Evolutionary conservation across 2,329 filamentous ascomycete species (phyloP), one percentile per base, ranked within the genome.

Genomic region (Neonectria punicea): DNA sequence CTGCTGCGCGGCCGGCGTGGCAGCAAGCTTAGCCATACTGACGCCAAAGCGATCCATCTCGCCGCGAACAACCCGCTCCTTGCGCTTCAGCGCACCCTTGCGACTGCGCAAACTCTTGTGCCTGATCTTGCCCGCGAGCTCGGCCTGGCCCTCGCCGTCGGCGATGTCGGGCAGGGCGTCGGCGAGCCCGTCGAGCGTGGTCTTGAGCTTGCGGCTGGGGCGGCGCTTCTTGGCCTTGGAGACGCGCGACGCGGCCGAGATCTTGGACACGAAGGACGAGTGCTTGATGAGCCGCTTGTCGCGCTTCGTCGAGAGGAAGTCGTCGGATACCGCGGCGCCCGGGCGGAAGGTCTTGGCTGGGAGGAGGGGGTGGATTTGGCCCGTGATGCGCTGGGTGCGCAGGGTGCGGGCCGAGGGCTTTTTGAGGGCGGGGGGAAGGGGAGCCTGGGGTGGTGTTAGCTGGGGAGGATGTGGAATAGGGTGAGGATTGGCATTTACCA

Each of bases 211-310:
- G 79, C 94, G 94, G 66, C 84, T 87, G 0, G 92, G 90, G 81
- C 69, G 92, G 84, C 75, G 77, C 78, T 64, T 82, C 71, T 71
- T 73, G 25, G 67, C 50, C 34, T 64, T 64, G 16, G 43, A 32
- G 51, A 64, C 20, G 56, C 61, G 50, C 14, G 61, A 55, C 50
- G 61, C 51, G 8, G 66, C 18, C 16, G 39, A n/a, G n/a, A 50
- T 71, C 63, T 69, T 74, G 51, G 64, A 65, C 61, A 69, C 84
- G 69, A 98, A 93, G 14, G 90, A 82, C 0, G 92, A 91, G 83
- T 93, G 93, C 76, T 94, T 94, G 73, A 97, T 93, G 36, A 86
- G 82, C 25, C 91, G 92, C 83, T 95, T 97, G 82, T 97, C 93
- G 76, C 88, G 90, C 80, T 98, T 98, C 68, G 86, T 89, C 59